Conservation (phyloP, 2,329 filamentous ascomycete genomes). For the Fusarium sulawesiense region DNA sequence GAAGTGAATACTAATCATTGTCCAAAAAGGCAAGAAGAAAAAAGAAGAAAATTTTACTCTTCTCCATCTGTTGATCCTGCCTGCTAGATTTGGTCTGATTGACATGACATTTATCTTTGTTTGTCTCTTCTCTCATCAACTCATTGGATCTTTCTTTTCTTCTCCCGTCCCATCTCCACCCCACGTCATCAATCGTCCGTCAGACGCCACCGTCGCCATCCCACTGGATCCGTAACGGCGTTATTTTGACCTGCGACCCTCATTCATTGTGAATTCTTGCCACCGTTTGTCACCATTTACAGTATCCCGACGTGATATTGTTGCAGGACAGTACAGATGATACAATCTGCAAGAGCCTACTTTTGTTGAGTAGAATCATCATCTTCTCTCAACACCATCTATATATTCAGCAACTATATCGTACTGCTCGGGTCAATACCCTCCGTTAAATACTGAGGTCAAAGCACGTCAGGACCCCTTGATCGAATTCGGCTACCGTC, state of each 20-base stretch:
- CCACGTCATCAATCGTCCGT: constrained; percentile 39
- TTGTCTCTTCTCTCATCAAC: constrained; percentile 1
- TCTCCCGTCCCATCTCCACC: constrained; percentile 24
- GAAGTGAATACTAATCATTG: background rate
- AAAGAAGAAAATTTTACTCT: background rate
- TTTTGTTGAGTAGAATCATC: background rate
- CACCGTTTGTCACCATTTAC: constrained; percentile 28
- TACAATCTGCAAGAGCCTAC: background rate
- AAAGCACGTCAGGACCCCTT: constrained; percentile 20
- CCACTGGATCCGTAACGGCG: constrained; percentile 33
- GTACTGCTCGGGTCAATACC: background rate
- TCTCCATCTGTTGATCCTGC: background rate
- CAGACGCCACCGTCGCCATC: constrained; percentile 42
- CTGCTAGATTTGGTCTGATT: background rate
- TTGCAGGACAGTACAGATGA: background rate
- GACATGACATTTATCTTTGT: background rate
- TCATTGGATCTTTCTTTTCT: background rate
- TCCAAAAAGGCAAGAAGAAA: constrained; percentile 3
- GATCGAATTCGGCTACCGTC: constrained; percentile 27
- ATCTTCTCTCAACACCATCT: background rate
- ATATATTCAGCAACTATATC: background rate
- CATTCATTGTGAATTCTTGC: constrained; percentile 18
- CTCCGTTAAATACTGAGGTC: constrained; percentile 2
- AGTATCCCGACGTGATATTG: background rate
- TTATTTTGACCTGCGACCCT: constrained; percentile 7